phyloP scores from a whole-genome alignment of 208 protist genomes.

The Leishmania tropica region DNA sequence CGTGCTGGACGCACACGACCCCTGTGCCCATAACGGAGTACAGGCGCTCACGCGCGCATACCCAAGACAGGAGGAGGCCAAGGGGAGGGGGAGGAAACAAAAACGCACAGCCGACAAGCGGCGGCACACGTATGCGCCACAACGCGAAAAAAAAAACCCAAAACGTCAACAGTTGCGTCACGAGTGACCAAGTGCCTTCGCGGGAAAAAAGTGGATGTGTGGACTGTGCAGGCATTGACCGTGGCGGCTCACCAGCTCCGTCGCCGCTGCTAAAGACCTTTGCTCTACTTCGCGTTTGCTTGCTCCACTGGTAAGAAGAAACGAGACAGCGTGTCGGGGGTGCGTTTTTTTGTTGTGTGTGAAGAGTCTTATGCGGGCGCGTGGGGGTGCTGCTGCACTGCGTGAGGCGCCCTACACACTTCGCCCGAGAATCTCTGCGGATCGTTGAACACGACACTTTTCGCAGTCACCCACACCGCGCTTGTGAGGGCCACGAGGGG shows the following conservation, averaged over 20 bases:
- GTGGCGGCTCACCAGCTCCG: not conserved
- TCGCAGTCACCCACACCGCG: conserved; percentile 40
- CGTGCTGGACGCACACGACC: not conserved
- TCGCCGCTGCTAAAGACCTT: not conserved
- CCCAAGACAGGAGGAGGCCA: not conserved
- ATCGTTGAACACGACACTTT: conserved; percentile 17
- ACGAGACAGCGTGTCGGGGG: not conserved
- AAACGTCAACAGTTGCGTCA: no score
- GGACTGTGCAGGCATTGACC: not conserved
- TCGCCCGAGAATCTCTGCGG: not conserved
- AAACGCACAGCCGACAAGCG: not conserved
- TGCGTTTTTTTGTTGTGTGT: not conserved
- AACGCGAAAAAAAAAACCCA: not conserved
- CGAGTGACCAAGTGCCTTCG: not conserved
- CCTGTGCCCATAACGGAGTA: not conserved
- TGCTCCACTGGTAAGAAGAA: not conserved
- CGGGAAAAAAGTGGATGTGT: not conserved
- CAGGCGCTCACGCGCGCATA: not conserved
- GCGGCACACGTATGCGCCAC: not conserved
- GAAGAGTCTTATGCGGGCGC: not conserved
- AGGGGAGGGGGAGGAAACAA: not conserved
- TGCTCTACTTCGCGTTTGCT: not conserved
- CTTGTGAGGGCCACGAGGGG: conserved; percentile 33
- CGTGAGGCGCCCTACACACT: not conserved
- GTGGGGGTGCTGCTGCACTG: not conserved